Evolutionary conservation across 2,329 filamentous ascomycete genomes (phyloP), one percentile per base, ranked within the genome.

Genomic region (Acrocalymma vagum): DNA sequence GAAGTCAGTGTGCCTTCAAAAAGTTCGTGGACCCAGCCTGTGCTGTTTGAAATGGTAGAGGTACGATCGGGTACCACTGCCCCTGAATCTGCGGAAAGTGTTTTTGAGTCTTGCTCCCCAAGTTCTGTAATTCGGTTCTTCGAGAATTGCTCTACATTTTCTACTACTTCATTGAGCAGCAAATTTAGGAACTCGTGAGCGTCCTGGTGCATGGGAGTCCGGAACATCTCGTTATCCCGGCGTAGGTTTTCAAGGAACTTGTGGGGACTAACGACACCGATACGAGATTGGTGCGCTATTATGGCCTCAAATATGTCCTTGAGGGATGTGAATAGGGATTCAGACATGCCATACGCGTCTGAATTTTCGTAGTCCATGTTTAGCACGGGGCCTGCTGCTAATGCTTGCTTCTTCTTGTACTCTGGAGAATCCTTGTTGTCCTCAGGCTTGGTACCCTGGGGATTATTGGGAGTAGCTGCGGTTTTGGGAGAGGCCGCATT

Each of bases 121-220:
- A 58, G 52, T 57, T 66, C 60, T 54, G 53, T 71, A 18, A 79
- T 72, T 31, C 85, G 73, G 42, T 83, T 80, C 60, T 83, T 86
- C 17, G 91, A 87, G 58, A 92, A 90, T n/a, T 84, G 81, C 72
- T 99, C 94, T 17, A 99, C 91, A 61, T 93, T 95, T 31, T 91
- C 83, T 36, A 99, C 93, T 22, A 99, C 89, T 65, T 96, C 88
- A 69, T 99, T 99, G n/a, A 99, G 78, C 3, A 99, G 80, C 21
- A 97, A 76, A 45, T 95, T 95, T 58, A 97, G 83, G 56, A 99
- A 99, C 65, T 99, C 94, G 69, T 99, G 94, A 1, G 94, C 94
- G 67, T 99, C 94, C 67, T 99, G 94, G 69, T 99, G 94, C 89
- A 96, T 96, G 4, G 92, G 89, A 25, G 91, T 93, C 43, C 91